These are phyloP conservation scores for Claviceps maximensis DNA, from an alignment of 2,329 filamentous ascomycete species.

Conservation along the genomic window DNA sequence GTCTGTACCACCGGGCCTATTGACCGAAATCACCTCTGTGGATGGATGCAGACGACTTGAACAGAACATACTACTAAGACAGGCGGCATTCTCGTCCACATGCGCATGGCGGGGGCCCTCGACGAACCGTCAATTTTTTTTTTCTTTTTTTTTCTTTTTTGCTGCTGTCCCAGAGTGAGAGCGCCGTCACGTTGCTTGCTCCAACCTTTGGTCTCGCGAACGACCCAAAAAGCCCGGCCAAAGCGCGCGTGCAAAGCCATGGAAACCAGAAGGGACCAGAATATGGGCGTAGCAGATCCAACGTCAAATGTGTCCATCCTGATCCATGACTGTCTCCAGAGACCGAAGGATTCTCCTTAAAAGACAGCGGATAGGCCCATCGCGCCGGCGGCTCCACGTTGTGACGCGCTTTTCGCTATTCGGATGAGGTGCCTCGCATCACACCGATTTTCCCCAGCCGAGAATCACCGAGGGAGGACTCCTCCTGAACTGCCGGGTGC, in stretches of 20 bases:
- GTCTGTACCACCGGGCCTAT: neutral
- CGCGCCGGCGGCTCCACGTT: neutral
- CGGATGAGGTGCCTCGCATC: constrained; percentile 1
- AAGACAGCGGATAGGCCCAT: neutral
- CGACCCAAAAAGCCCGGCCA: neutral
- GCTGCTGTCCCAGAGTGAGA: neutral
- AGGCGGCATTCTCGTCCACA: neutral
- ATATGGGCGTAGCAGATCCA: neutral
- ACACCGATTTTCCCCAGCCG: neutral
- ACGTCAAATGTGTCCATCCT: neutral
- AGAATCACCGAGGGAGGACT: neutral
- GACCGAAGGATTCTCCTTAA: neutral
- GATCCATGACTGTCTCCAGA: neutral
- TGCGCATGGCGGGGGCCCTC: neutral
- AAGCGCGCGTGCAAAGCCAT: neutral
- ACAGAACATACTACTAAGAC: neutral
- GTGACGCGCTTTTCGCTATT: neutral
- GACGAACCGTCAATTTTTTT: neutral
- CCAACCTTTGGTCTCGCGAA: neutral
- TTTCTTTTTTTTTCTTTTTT: too few relatives aligned
- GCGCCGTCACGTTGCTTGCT: neutral
- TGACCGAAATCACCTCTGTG: neutral
- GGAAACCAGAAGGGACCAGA: neutral
- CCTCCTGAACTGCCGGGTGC: neutral
- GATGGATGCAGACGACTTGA: neutral